phyloP scores from a whole-genome alignment of 257 asterid species.

The Penstemon eatonii region DNA sequence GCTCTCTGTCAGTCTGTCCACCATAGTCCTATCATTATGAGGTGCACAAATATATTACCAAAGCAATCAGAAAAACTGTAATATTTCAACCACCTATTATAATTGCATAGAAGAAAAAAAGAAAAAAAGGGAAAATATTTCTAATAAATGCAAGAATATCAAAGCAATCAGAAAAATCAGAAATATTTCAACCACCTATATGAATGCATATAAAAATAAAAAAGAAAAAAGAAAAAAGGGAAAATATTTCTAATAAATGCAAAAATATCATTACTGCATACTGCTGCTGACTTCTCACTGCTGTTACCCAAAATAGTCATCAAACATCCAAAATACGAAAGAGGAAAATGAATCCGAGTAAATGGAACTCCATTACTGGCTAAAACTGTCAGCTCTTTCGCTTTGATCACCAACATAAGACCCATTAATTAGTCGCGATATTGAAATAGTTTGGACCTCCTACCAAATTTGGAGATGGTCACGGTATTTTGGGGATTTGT shows the following conservation, averaged over 20 bases:
- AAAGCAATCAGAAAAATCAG: not conserved
- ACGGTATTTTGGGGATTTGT: not conserved
- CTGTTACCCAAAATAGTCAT: slow-evolving; percentile 2
- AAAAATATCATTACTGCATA: not conserved
- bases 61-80: not conserved
- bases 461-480: not conserved
- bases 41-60: not conserved
- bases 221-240: not conserved
- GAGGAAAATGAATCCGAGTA: not conserved
- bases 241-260: not conserved
- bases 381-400: not conserved
- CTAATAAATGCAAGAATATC: not conserved
- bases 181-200: not conserved
- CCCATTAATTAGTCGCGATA: not conserved
- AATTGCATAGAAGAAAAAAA: not conserved
- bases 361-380: not conserved
- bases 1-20: slow-evolving; percentile 1
- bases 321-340: not conserved
- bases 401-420: not conserved
- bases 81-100: not conserved
- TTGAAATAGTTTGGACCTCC: slow-evolving; percentile 3
- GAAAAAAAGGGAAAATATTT: not conserved
- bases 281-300: not conserved
- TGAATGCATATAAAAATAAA: not conserved
- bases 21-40: slow-evolving; percentile 5